Base-by-base conservation (phyloP, 2,329 filamentous ascomycete species). In the Chaetomium sp. region DNA sequence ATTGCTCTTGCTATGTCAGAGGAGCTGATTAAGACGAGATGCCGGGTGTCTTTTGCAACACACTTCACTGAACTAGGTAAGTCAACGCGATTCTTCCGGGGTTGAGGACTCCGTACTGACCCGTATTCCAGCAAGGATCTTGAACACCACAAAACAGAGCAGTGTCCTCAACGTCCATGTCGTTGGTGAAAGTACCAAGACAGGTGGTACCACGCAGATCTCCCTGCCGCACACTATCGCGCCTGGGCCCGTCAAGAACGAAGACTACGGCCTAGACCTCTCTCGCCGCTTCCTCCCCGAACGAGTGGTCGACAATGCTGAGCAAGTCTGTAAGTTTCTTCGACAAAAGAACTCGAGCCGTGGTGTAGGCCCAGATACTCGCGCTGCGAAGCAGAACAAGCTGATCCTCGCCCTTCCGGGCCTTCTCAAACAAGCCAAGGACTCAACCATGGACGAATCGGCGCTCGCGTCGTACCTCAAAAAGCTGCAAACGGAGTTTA, bases 1-100 rank as follows among this genome's bases (percentile, higher is more conserved):
- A 96, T 99, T 72, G 92, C 95, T 0, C 82, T 97, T 57, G 91
- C 93, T 2, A 93, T 98, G 72, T 90, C 93, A 0, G 95, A 98
- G 79, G 91, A 91, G 0, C 81, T 99, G 3, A 85, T 97, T 4
- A 85, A 93, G 65, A 95, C 87, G 70, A 84, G 87, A 65, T 89
- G 93, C 0, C 82, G 91, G 0, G 87, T 97, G 0, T 97, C 92
- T 88, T 99, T 99, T 76, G 92, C 90, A 1, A 98, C 95, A 0
- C 96, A 99, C 74, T 99, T 97, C 74, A 82, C 86, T 42, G 91
- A 97, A 67, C 81, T 99, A 2, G 77, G 82, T 84, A 74, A 68
- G 78, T 29, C 29, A 13, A 16, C 2, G 16, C 19, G 9, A 23
- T 42, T 13, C 27, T 8, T n/a, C 16, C 7, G 54, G 21, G 31